Conservation (phyloP, 192 early-diverging fungal species). For the Mortierella hygrophila region DNA sequence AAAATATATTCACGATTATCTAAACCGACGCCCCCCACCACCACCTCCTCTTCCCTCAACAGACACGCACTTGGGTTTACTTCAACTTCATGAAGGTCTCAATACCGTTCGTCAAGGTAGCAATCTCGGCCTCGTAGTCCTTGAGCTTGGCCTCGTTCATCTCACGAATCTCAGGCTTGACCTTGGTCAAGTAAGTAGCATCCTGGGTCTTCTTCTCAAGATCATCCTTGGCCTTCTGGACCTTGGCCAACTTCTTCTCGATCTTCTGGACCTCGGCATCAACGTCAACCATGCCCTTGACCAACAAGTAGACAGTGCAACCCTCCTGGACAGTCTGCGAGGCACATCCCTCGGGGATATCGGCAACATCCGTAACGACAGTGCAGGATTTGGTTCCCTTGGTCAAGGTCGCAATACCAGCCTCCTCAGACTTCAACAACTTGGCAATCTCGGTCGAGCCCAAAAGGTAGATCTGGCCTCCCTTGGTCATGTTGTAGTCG, state of each 20-base stretch:
- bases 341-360: slow-evolving; percentile 86
- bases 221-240: slow-evolving; percentile 67
- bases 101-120: slow-evolving; percentile 72
- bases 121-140: slow-evolving; percentile 82
- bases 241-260: slow-evolving; percentile 80
- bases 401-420: slow-evolving; percentile 77
- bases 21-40: no score
- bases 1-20: no score
- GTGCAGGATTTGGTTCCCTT: slow-evolving; percentile 80
- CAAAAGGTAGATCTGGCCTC: slow-evolving; percentile 64
- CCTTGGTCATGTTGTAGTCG: slow-evolving; percentile 81
- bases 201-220: slow-evolving; percentile 73
- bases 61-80: neutral
- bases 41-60: neutral
- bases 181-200: slow-evolving; percentile 77
- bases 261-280: slow-evolving; percentile 87
- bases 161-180: slow-evolving; percentile 80
- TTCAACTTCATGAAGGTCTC: slow-evolving; percentile 79
- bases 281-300: slow-evolving; percentile 81
- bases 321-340: slow-evolving; percentile 78
- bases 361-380: slow-evolving; percentile 64
- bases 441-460: slow-evolving; percentile 49
- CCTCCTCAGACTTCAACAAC: slow-evolving; percentile 70
- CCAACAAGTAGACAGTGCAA: slow-evolving; percentile 79
- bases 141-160: slow-evolving; percentile 78